Evolutionary conservation across 129 eudicot genomes (phyloP), one percentile per base, ranked within the genome.

Genomic region (Lonicera japonica): DNA sequence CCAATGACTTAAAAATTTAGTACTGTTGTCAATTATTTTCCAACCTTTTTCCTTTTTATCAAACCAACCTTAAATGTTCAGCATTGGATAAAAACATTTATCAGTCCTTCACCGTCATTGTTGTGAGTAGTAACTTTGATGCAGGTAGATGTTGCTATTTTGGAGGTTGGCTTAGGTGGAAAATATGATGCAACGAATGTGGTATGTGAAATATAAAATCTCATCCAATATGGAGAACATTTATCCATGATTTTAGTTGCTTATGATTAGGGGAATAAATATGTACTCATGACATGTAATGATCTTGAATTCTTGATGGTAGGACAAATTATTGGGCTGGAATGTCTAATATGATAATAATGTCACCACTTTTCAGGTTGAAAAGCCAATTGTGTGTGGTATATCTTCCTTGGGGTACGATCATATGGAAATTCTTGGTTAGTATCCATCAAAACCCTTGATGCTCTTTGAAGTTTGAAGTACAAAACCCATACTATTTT

Each of bases 131-230:
- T 15, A 50, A 8, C n/a, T 40, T 47, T 56, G 45, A 20, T 66
- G 63, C 95, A 91, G 97, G 97, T 91, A 51, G 96, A 91, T 74
- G 97, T 82, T 55, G 90, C 86, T 64, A 80, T 91, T 70, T 64
- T 91, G 83, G 97, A 91, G 76, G 97, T 87, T 71, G 97, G 97
- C 17, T 72, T 91, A 71, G 97, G 97, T 18, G 97, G 97, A 71
- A 84, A 61, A 63, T 87, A 60, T 82, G 97, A 91, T 73, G 94
- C 97, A 45, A 91, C 97, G 54, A 91, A 91, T 70, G 95, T 91
- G 96, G 97, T 91, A 77, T 65, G 87, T 53, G 36, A 46, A 16
- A 61, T 39, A 5, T 39, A 34, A n/a, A 1, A 23, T 13, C 18
- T 22, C 43, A 21, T 60, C 29, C 17, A 39, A 6, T 56, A 20